A percentile compares a stretch with the other conserved stretches of the same genome.
Conservation (phyloP, 805 yeast genomes). For the Nakazawaea sp. region DNA sequence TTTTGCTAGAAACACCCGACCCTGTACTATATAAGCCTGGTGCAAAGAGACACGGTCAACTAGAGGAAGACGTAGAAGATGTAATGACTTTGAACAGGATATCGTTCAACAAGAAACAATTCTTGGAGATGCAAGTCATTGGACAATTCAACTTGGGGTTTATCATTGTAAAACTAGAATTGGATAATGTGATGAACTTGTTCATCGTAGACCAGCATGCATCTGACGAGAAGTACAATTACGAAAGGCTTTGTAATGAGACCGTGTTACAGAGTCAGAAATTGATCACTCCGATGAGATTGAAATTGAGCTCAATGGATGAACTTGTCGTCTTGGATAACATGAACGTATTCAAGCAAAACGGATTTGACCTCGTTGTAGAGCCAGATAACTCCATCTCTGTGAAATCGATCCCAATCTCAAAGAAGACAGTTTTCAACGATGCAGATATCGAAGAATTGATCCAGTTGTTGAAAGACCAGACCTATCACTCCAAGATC, state of each 20-base stretch:
- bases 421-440: constrained; percentile 64
- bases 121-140: constrained; percentile 64
- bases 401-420: constrained; percentile 62
- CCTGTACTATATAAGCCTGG: not conserved
- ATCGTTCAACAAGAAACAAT: constrained; percentile 35
- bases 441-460: constrained; percentile 70
- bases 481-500: constrained; percentile 25
- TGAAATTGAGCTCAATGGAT: constrained; percentile 73
- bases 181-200: constrained; percentile 39
- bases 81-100: not conserved
- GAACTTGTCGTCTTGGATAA: constrained; percentile 66
- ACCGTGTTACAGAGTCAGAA: constrained; percentile 63
- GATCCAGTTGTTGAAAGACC: constrained; percentile 56
- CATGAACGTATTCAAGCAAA: constrained; percentile 47
- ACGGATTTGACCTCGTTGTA: constrained; percentile 62
- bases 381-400: constrained; percentile 52
- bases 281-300: constrained; percentile 47
- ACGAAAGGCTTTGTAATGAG: constrained; percentile 57
- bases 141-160: constrained; percentile 98
- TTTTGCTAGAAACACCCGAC: not conserved
- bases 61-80: not conserved
- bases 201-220: constrained; percentile 97
- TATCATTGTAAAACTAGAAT: constrained; percentile 52
- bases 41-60: not conserved
- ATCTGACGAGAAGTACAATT: constrained; percentile 90